Evolutionary conservation across 1,284 basidiomycete species (phyloP).

Genomic region (Pterula multifida): DNA sequence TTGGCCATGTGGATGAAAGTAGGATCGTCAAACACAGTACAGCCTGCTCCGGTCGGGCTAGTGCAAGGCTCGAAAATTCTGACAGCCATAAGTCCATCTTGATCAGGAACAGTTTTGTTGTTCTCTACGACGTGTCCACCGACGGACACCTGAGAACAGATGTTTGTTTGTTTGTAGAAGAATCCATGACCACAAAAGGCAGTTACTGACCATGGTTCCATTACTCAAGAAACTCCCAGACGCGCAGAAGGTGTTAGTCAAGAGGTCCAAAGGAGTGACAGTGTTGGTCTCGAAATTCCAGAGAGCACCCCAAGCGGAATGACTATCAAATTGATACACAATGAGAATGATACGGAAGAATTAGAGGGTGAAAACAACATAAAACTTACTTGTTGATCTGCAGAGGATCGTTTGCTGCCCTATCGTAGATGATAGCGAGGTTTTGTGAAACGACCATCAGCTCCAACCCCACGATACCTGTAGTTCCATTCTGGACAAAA

Average conservation of each 20-base stretch:
- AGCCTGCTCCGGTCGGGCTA: conserved; percentile 22
- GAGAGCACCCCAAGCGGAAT: conserved; percentile 33
- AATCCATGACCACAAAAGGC: conserved; percentile 9
- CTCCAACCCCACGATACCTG: conserved; percentile 38
- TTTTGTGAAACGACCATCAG: conserved; percentile 33
- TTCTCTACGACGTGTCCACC: conserved; percentile 23
- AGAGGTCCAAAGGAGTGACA: conserved; percentile 26
- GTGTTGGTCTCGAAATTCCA: conserved; percentile 31
- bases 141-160: conserved; percentile 24
- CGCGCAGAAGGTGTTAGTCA: conserved; percentile 41
- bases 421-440: conserved; percentile 33
- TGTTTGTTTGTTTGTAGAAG: conserved; percentile 7
- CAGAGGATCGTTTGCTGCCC: conserved; percentile 32
- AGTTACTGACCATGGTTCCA: conserved; percentile 35
- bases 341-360: too few relatives aligned
- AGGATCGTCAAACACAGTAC: conserved; percentile 28
- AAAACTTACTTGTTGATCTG: conserved; percentile 19
- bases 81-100: conserved; percentile 22
- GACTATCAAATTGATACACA: conserved; percentile 9
- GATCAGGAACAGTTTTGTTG: conserved; percentile 15
- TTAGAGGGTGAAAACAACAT: too few relatives aligned
- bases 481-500: conserved; percentile 25
- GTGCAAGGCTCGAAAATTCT: conserved; percentile 28
- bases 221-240: conserved; percentile 36
- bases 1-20: conserved; percentile 23